Base-by-base conservation (phyloP, 345 rosid species). In the Eucalyptus marginata region DNA sequence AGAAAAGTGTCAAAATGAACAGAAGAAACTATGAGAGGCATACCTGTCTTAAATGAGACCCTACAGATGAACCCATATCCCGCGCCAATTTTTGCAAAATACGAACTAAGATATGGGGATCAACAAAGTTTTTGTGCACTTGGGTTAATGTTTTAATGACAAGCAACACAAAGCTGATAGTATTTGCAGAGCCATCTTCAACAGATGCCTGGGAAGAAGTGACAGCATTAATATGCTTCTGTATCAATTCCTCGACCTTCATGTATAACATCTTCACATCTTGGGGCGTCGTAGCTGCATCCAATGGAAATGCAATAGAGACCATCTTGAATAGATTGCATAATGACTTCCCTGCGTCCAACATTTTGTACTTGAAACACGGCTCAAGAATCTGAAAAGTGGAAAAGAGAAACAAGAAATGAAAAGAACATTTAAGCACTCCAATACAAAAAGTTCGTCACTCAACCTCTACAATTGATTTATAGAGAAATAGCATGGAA, bases 311-410 rank as follows among this genome's bases (percentile, higher is more conserved):
- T 89, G 99, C 96, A 50, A 93, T 90, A 90, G 96, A 97, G 86
- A 97, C 96, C 99, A 98, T 98, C 94, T 97, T 98, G 95, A 98
- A 91, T 91, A 98, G 94, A 91, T 96, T 95, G 93, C 99, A 97
- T 86, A 98, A 91, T 50, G 99, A 98, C 93, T 95, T 95, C 88
- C 99, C 99, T 87, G 99, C 96, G 91, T 98, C 99, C 87, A 96
- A 90, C 99, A 96, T 94, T 92, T 95, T 98, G 93, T 95, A 92
- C 92, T 98, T 98, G 95, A 98, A 97, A 91, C 99, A 98, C 15
- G 97, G 99, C 93, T 98, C 99, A 85, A 98, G 95, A 95, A 98
- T 96, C 99, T 98, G 96, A 83, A 8, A 88, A 20, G 47, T 40
- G 83, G 47, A 88, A 49, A 88, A 87, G 62, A 91, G 92, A 36